phyloP scores from a whole-genome alignment of 2,329 filamentous ascomycete genomes.

The Lachnellula cervina region DNA sequence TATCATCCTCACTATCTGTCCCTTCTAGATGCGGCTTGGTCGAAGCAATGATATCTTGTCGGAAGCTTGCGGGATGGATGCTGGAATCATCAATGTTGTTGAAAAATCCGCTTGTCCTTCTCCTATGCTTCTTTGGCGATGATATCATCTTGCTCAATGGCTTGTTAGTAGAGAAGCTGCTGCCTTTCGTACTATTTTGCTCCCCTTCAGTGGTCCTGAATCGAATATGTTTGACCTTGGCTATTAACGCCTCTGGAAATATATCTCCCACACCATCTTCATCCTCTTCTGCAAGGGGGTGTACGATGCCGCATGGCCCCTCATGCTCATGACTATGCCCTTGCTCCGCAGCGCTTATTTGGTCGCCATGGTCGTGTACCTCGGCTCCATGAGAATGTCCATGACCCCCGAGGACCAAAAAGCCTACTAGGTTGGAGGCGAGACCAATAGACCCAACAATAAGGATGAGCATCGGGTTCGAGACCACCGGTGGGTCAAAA shows the following conservation, averaged over 20 bases:
- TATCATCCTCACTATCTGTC: constrained; percentile 37
- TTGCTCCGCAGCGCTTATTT: constrained; percentile 39
- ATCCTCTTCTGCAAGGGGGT: constrained; percentile 48
- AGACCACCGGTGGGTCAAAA: constrained; percentile 83
- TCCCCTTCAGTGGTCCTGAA: constrained; percentile 27
- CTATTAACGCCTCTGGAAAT: constrained; percentile 57
- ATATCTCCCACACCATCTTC: constrained; percentile 53
- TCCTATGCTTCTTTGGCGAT: constrained; percentile 20
- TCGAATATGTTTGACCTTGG: constrained; percentile 38
- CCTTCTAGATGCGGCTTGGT: constrained; percentile 58
- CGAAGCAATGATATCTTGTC: constrained; percentile 89
- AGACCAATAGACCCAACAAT: constrained; percentile 85
- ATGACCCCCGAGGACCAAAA: constrained; percentile 90
- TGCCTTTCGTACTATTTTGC: constrained; percentile 21
- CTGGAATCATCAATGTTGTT: constrained; percentile 66
- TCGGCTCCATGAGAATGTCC: constrained; percentile 73
- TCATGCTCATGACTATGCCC: constrained; percentile 43
- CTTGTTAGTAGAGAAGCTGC: not conserved
- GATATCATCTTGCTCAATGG: constrained; percentile 16
- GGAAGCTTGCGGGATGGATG: constrained; percentile 84
- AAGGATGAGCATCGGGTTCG: constrained; percentile 79
- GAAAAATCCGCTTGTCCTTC: constrained; percentile 45
- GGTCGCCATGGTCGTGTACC: constrained; percentile 35
- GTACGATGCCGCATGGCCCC: not conserved
- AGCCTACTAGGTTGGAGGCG: constrained; percentile 80